Evolutionary conservation across 2,329 filamentous ascomycete genomes (phyloP).

Genomic region (Microsporum ferrugineum): DNA sequence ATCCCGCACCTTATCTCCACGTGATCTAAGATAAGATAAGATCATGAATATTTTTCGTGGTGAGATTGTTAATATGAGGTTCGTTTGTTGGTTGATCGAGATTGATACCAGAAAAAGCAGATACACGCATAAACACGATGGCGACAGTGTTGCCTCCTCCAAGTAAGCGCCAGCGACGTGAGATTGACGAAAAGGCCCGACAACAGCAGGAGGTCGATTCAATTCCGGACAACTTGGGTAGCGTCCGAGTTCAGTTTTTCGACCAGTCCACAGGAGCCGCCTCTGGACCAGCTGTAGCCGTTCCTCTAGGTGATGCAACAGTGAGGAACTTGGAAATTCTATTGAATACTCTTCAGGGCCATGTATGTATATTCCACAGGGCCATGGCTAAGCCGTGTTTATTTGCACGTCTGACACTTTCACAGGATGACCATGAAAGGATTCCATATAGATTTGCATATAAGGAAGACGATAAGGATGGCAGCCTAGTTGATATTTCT

Average conservation of each 20-base stretch:
- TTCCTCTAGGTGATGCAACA: conserved; percentile 72
- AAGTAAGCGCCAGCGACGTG: conserved; percentile 75
- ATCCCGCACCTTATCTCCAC: background rate
- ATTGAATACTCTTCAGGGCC: conserved; percentile 70
- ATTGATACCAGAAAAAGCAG: background rate
- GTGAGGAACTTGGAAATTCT: conserved; percentile 83
- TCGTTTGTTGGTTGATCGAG: background rate
- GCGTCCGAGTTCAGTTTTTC: conserved; percentile 75
- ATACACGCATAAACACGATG: conserved; percentile 42
- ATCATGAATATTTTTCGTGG: background rate
- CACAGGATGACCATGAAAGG: conserved; percentile 45
- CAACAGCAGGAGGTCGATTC: conserved; percentile 62
- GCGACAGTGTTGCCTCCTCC: conserved; percentile 72
- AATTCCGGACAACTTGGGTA: conserved; percentile 58
- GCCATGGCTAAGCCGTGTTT: background rate
- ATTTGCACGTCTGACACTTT: background rate
- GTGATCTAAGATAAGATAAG: background rate
- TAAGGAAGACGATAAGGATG: conserved; percentile 31
- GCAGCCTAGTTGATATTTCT: conserved; percentile 35
- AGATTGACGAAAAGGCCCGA: conserved; percentile 57
- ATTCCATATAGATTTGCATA: conserved; percentile 58
- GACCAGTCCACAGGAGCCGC: conserved; percentile 61
- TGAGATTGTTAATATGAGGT: background rate
- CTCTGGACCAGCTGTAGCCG: conserved; percentile 59
- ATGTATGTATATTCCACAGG: conserved; percentile 40